These are phyloP conservation scores for Termitomyces sp. DNA, from an alignment of 768 basidiomycete species.

Conservation along the genomic window DNA sequence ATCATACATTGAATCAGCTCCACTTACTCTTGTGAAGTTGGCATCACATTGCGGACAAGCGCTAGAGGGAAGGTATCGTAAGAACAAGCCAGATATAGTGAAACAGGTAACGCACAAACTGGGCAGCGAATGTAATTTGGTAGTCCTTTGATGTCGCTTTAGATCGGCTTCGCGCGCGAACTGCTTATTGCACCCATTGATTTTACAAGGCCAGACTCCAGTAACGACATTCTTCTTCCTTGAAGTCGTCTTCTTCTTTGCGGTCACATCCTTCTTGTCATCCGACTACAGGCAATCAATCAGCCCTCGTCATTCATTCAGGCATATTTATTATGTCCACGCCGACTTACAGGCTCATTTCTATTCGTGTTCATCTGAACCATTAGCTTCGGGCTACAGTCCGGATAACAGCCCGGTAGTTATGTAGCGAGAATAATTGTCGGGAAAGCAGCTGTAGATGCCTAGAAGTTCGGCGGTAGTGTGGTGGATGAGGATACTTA, in stretches of 20 bases:
- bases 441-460: constrained; percentile 1
- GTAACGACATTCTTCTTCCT: constrained; percentile 43
- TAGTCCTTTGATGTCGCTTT: constrained; percentile 77
- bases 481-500: constrained; percentile 5
- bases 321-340: constrained; percentile 5
- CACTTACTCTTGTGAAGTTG: constrained; percentile 69
- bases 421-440: constrained; percentile 1
- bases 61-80: constrained; percentile 29
- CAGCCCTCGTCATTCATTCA: constrained; percentile 12
- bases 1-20: constrained; percentile 1
- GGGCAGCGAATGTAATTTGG: constrained; percentile 70
- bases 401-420: not conserved
- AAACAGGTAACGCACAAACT: constrained; percentile 49
- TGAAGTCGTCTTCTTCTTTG: constrained; percentile 16
- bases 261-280: constrained; percentile 22
- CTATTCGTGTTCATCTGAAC: constrained; percentile 19
- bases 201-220: constrained; percentile 74
- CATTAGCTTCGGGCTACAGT: constrained; percentile 13
- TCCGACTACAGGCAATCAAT: constrained; percentile 17
- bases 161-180: constrained; percentile 81
- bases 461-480: constrained; percentile 7
- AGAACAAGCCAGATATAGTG: not conserved
- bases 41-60: constrained; percentile 78
- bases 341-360: constrained; percentile 22
- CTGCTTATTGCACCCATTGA: constrained; percentile 76